Percentiles rank a stretch among this genome's conserved stretches.
These are phyloP conservation scores for Chrysanthemum seticuspe DNA, from an alignment of 129 eudicot species.

Conservation along the genomic window DNA sequence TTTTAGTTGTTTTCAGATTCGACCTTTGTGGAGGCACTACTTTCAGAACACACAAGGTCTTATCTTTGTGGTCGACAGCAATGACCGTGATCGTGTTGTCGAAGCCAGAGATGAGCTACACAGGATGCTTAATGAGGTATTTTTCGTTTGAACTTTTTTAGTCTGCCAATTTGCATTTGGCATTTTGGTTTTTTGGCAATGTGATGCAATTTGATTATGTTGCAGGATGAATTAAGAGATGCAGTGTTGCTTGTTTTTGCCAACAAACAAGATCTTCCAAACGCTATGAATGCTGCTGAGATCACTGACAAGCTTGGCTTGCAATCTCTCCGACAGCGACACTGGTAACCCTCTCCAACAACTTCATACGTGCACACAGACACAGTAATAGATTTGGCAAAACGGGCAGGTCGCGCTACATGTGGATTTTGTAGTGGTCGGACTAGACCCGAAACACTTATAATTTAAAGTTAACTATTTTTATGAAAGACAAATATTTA, in stretches of 20 bases:
- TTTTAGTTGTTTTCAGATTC: constrained; percentile 32
- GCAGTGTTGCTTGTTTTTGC: constrained; percentile 60
- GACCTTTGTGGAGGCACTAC: constrained; percentile 62
- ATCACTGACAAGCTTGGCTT: constrained; percentile 62
- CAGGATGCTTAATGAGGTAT: constrained; percentile 58
- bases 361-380: neutral
- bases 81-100: constrained; percentile 55
- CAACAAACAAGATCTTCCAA: constrained; percentile 67
- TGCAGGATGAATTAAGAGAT: constrained; percentile 55
- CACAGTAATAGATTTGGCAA: neutral
- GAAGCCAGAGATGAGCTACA: constrained; percentile 64
- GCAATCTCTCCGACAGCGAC: constrained; percentile 56
- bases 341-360: constrained; percentile 37
- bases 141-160: neutral
- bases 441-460: neutral
- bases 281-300: constrained; percentile 67
- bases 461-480: too few species aligned
- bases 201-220: neutral
- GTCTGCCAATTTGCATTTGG: neutral
- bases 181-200: neutral
- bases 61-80: constrained; percentile 61
- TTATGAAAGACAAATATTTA: too few species aligned
- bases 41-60: constrained; percentile 65
- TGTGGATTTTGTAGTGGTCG: neutral
- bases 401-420: neutral